Evolutionary conservation across 768 basidiomycete genomes (phyloP).

Genomic region (Hypholoma sublateritium): DNA sequence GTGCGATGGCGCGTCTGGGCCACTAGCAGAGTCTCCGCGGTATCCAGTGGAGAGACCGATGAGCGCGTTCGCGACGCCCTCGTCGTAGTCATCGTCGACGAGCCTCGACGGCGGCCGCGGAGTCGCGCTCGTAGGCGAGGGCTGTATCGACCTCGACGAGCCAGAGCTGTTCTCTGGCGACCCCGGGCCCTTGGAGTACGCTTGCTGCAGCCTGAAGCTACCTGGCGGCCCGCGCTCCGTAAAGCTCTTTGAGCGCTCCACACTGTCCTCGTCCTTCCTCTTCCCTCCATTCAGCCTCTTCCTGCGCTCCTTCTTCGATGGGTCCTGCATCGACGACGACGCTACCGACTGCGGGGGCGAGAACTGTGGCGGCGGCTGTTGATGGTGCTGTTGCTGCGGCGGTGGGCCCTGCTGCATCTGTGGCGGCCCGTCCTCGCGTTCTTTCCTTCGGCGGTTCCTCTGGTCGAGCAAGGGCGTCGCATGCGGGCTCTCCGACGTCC

Average conservation of each 20-base stretch:
- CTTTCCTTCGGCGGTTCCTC: slow-evolving; percentile 21
- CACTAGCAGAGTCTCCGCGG: slow-evolving; percentile 18
- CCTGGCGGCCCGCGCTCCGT: slow-evolving; percentile 15
- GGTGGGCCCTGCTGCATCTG: slow-evolving; percentile 32
- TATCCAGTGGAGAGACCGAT: slow-evolving; percentile 52
- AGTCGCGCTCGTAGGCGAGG: slow-evolving; percentile 65
- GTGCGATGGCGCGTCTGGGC: slow-evolving; percentile 39
- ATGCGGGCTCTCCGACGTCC: slow-evolving; percentile 64
- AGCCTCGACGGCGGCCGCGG: slow-evolving; percentile 62
- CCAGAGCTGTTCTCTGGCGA: slow-evolving; percentile 69
- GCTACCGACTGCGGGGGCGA: slow-evolving; percentile 15
- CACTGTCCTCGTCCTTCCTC: slow-evolving; percentile 18
- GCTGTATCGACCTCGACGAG: slow-evolving; percentile 66
- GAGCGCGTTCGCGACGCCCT: slow-evolving; percentile 79
- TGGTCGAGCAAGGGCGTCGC: slow-evolving; percentile 27
- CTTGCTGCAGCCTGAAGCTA: slow-evolving; percentile 18
- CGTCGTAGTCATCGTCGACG: slow-evolving; percentile 94
- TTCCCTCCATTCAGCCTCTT: slow-evolving; percentile 38
- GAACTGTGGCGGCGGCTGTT: slow-evolving; percentile 20
- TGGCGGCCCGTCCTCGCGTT: slow-evolving; percentile 46
- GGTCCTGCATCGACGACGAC: slow-evolving; percentile 33
- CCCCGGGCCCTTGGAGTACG: slow-evolving; percentile 40
- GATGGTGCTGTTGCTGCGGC: slow-evolving; percentile 10
- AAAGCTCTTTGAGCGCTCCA: slow-evolving; percentile 14
- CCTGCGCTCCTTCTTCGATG: slow-evolving; percentile 58